Percentiles rank a stretch among this genome's conserved stretches.
phyloP scores from a whole-genome alignment of 225 moss, liverwort and hornwort genomes.

The Sphagnum tenellum region DNA sequence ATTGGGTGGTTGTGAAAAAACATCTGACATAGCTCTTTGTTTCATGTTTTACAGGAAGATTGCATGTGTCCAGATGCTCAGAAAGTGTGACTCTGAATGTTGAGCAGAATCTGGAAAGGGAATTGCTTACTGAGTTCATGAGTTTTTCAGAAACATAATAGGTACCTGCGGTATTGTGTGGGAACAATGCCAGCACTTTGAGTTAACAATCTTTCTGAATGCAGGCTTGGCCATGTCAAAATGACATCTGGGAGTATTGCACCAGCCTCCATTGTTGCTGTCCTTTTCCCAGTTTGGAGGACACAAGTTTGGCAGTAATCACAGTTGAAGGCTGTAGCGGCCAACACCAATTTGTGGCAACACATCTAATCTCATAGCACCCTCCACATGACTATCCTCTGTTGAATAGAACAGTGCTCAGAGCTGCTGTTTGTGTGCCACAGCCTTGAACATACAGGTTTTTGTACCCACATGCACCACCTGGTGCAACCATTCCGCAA shows the following conservation, averaged over 20 bases:
- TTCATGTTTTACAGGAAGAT: no score
- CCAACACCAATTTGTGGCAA: slow-evolving; percentile 22
- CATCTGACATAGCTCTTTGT: no score
- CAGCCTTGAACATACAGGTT: slow-evolving; percentile 17
- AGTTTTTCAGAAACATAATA: no score
- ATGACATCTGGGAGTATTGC: not conserved
- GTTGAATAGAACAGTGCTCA: slow-evolving; percentile 20
- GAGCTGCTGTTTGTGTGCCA: slow-evolving; percentile 22
- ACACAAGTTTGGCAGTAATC: not conserved
- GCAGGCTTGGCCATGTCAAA: not conserved
- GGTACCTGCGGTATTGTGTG: no score
- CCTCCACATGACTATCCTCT: slow-evolving; percentile 25
- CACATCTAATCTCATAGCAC: slow-evolving; percentile 23
- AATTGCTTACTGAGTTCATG: no score
- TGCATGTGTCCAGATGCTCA: no score
- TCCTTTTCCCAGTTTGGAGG: not conserved
- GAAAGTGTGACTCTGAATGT: no score
- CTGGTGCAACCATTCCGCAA: slow-evolving; percentile 9
- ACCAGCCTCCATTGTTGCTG: slow-evolving; percentile 9
- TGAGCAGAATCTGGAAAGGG: no score
- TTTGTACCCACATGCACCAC: slow-evolving; percentile 16
- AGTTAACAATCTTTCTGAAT: not conserved
- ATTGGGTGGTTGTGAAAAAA: no score
- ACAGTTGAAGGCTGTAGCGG: slow-evolving; percentile 1
- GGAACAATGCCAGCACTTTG: not conserved